Evolutionary conservation across 2,329 filamentous ascomycete species (phyloP).

Genomic region (Penicillium concentricum): DNA sequence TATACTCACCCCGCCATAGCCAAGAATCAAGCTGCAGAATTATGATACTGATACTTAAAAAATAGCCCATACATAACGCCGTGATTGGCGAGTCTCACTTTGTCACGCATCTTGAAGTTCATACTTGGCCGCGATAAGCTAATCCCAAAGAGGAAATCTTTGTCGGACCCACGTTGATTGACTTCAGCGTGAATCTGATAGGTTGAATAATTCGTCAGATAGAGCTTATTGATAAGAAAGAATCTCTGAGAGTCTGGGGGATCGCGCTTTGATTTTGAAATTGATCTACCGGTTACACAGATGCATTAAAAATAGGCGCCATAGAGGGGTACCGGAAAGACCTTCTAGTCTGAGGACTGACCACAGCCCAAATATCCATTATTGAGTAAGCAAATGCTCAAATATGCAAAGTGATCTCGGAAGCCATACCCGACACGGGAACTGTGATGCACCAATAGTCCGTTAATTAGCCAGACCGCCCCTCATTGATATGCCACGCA

Average conservation of each 20-base stretch:
- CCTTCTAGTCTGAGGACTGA: neutral
- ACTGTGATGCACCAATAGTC: neutral
- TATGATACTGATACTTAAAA: neutral
- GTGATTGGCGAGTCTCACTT: constrained; percentile 6
- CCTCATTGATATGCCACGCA: constrained; percentile 15
- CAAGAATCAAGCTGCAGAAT: neutral
- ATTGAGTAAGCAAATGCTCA: neutral
- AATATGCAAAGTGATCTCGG: neutral
- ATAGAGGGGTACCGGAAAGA: neutral
- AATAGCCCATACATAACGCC: neutral
- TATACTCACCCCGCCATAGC: neutral
- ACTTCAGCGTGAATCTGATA: neutral
- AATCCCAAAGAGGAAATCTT: constrained; percentile 25
- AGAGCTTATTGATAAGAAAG: constrained; percentile 1
- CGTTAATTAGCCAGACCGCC: neutral
- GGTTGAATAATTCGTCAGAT: neutral
- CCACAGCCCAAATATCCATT: neutral
- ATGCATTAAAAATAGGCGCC: neutral
- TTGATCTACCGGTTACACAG: neutral
- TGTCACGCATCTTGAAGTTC: constrained; percentile 3
- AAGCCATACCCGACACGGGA: no score
- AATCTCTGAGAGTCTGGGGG: neutral
- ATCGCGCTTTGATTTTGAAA: neutral
- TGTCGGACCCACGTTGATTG: constrained; percentile 23
- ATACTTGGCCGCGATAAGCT: constrained; percentile 5